Evolutionary conservation across 306 rosid species (phyloP).

Genomic region (Sindora glabra): DNA sequence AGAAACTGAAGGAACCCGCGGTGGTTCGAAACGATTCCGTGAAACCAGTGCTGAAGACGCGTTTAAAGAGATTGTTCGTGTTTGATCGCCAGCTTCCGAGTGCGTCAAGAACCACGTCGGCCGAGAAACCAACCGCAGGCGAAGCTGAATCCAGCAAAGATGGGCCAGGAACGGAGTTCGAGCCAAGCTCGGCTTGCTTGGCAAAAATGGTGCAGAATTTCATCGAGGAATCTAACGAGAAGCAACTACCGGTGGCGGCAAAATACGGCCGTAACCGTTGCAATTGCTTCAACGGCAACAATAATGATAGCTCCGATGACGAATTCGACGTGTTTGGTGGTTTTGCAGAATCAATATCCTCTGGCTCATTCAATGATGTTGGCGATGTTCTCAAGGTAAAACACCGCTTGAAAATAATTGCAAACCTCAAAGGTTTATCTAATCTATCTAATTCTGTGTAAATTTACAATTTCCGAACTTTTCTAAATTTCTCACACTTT

Average conservation of each 20-base stretch:
- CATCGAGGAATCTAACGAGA: constrained; percentile 78
- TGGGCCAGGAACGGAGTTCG: constrained; percentile 40
- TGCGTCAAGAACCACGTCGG: constrained; percentile 41
- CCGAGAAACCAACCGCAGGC: constrained; percentile 40
- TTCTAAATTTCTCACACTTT: background rate
- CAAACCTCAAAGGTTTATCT: background rate
- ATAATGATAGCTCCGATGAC: constrained; percentile 86
- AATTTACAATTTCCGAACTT: background rate
- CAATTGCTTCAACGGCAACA: constrained; percentile 83
- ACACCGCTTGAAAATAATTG: background rate
- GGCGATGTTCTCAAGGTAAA: constrained; percentile 71
- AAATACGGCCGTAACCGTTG: constrained; percentile 78
- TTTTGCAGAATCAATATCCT: constrained; percentile 41
- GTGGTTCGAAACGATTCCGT: constrained; percentile 45
- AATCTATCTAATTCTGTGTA: no score
- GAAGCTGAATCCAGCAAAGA: constrained; percentile 39
- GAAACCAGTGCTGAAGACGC: constrained; percentile 74
- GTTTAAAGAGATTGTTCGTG: constrained; percentile 56
- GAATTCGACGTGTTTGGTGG: constrained; percentile 63
- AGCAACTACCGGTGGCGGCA: constrained; percentile 28
- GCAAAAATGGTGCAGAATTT: constrained; percentile 89
- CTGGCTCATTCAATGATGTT: constrained; percentile 61
- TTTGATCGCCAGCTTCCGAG: constrained; percentile 84
- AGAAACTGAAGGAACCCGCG: constrained; percentile 34
- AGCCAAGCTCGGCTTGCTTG: constrained; percentile 75